Evolutionary conservation across 768 basidiomycete species (phyloP).

Genomic region (Rhodotorula diobovata): DNA sequence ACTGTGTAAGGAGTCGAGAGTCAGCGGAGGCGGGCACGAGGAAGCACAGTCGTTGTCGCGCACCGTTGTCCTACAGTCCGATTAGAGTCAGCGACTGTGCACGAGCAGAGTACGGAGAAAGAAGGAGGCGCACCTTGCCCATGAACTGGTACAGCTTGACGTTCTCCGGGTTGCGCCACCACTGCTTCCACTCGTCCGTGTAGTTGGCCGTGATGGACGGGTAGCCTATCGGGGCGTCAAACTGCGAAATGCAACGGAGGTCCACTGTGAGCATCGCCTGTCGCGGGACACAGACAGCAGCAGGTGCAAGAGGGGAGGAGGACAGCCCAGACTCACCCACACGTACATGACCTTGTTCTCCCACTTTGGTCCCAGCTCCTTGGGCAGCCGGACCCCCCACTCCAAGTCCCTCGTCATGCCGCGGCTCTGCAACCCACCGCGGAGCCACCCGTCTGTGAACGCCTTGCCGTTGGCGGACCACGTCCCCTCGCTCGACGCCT

Average conservation of each 20-base stretch:
- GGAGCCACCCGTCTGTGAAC: constrained; percentile 81
- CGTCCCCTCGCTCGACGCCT: constrained; percentile 70
- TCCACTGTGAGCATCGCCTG: too few species aligned
- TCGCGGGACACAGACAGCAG: too few species aligned
- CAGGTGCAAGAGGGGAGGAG: not conserved
- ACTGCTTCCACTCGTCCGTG: constrained; percentile 87
- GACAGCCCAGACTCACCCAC: constrained; percentile 63
- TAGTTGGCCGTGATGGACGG: constrained; percentile 94
- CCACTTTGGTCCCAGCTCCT: constrained; percentile 79
- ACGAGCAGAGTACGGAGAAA: too few species aligned
- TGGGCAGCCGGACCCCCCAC: constrained; percentile 93
- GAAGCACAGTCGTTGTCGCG: not conserved
- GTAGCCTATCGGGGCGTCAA: constrained; percentile 95
- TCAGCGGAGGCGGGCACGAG: not conserved
- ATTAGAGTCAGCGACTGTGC: not conserved
- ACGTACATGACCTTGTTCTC: constrained; percentile 93
- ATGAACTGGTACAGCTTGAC: constrained; percentile 96
- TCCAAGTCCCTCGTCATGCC: constrained; percentile 88
- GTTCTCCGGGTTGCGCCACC: constrained; percentile 91
- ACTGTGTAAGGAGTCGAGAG: constrained; percentile 49
- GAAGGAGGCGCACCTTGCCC: constrained; percentile 80
- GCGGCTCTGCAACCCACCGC: constrained; percentile 75
- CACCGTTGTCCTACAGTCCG: constrained; percentile 17
- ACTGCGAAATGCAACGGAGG: constrained; percentile 53
- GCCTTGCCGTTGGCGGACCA: constrained; percentile 94